phyloP scores from a whole-genome alignment of 2,329 filamentous ascomycete species.

The Geosmithia flava region DNA sequence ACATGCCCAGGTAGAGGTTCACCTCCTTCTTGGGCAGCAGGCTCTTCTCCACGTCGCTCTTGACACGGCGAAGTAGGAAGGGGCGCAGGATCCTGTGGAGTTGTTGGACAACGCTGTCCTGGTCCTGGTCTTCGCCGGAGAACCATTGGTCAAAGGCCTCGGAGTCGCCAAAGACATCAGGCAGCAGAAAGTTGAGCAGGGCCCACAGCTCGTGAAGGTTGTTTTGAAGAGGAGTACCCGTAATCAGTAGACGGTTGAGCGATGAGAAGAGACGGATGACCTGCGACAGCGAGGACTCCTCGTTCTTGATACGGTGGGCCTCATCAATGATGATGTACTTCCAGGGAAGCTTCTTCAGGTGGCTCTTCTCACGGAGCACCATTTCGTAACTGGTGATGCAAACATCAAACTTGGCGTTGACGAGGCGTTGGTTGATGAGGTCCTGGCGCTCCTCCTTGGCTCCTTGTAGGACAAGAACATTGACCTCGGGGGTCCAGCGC shows the following conservation, averaged over 20 bases:
- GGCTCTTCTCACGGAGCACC: conserved; percentile 89
- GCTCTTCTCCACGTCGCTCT: conserved; percentile 97
- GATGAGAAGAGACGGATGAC: conserved; percentile 96
- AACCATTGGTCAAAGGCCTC: conserved; percentile 99
- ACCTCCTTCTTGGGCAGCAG: conserved; percentile 93
- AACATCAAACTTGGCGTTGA: conserved; percentile 92
- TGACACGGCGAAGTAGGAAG: conserved; percentile 90
- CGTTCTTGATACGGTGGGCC: conserved; percentile 97
- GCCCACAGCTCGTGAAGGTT: conserved; percentile 98
- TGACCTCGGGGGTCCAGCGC: conserved; percentile 90
- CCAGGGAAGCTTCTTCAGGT: conserved; percentile 96
- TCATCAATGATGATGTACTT: conserved; percentile 99
- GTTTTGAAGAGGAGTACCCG: conserved; percentile 92
- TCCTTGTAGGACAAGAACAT: conserved; percentile 86
- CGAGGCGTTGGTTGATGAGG: conserved; percentile 81
- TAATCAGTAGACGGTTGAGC: conserved; percentile 87
- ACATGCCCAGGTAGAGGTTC: conserved; percentile 96
- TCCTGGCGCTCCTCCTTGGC: conserved; percentile 85
- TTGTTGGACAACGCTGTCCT: conserved; percentile 92
- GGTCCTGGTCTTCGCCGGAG: conserved; percentile 76
- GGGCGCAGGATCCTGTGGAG: conserved; percentile 86
- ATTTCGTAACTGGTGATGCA: conserved; percentile 99
- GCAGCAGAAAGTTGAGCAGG: conserved; percentile 91
- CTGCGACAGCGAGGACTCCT: conserved; percentile 91
- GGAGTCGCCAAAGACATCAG: conserved; percentile 93